Evolutionary conservation across 108 stramenopile species (phyloP).

Genomic region (Cylindrotheca fusiformis): DNA sequence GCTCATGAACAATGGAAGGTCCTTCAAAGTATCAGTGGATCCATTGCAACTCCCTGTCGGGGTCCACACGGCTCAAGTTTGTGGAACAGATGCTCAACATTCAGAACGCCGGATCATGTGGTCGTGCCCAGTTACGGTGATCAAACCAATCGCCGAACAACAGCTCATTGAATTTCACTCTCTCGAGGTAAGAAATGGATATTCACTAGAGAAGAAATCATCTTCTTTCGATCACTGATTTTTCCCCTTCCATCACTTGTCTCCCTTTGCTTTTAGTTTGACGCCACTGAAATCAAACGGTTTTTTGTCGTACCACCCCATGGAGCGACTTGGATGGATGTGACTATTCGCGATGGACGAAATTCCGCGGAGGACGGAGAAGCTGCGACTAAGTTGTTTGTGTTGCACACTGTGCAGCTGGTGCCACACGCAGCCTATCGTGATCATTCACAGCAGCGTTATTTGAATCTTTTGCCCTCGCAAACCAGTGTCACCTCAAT

Average conservation of each 20-base stretch:
- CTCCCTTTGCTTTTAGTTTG: constrained; percentile 19
- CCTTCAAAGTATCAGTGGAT: constrained; percentile 74
- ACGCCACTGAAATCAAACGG: constrained; percentile 45
- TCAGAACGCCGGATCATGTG: constrained; percentile 49
- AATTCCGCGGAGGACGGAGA: constrained; percentile 12
- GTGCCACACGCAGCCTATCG: constrained; percentile 61
- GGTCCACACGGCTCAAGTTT: constrained; percentile 65
- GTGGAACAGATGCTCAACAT: constrained; percentile 45
- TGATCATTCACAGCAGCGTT: constrained; percentile 37
- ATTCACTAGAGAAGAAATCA: neutral
- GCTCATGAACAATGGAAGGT: constrained; percentile 52
- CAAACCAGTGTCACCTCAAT: constrained; percentile 46
- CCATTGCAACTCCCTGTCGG: constrained; percentile 57
- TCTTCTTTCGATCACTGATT: no score
- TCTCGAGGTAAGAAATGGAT: constrained; percentile 8
- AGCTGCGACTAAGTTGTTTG: constrained; percentile 31
- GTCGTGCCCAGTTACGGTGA: constrained; percentile 72
- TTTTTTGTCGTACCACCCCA: constrained; percentile 57
- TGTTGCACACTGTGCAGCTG: constrained; percentile 69
- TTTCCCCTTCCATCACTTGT: neutral
- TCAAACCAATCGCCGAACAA: constrained; percentile 34
- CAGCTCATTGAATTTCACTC: neutral
- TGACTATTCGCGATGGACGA: constrained; percentile 39
- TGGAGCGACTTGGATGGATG: constrained; percentile 69
- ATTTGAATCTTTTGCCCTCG: constrained; percentile 43